Conservation (phyloP, 306 rosid species). For the Alnus rubra region DNA sequence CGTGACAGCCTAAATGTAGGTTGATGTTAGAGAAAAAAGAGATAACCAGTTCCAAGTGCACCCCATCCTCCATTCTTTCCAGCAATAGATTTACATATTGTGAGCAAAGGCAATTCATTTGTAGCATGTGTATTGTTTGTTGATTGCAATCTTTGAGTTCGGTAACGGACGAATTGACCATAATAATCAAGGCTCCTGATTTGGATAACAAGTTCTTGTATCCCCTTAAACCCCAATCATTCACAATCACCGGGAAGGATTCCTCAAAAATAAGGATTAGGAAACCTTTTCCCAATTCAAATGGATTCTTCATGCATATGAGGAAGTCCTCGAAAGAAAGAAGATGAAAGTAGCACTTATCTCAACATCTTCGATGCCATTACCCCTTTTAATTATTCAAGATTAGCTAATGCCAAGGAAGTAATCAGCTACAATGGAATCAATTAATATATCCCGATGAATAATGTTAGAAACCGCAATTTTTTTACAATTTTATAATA, state of each 20-base stretch:
- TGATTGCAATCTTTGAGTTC: slow-evolving; percentile 21
- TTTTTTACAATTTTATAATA: too few species aligned
- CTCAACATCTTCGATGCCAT: too few species aligned
- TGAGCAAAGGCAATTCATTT: slow-evolving; percentile 28
- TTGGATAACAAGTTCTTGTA: neutral
- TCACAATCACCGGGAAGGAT: too few species aligned
- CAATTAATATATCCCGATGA: too few species aligned
- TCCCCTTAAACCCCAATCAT: too few species aligned
- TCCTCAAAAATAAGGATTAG: neutral
- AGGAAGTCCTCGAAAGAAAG: neutral
- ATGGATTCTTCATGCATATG: too few species aligned
- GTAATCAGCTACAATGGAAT: too few species aligned
- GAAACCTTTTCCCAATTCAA: too few species aligned
- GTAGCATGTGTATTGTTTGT: slow-evolving; percentile 24
- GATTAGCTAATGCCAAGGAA: too few species aligned
- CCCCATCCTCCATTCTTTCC: slow-evolving; percentile 43
- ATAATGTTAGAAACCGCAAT: too few species aligned
- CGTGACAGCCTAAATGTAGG: slow-evolving; percentile 22
- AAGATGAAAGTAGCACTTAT: too few species aligned
- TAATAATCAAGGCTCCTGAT: slow-evolving; percentile 26
- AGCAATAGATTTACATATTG: slow-evolving; percentile 24
- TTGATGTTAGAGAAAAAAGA: slow-evolving; percentile 23
- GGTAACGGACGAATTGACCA: slow-evolving; percentile 15
- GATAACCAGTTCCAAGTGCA: slow-evolving; percentile 30
- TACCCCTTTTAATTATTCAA: neutral